These are phyloP conservation scores for Wickerhamiella slavikovae DNA, from an alignment of 805 yeast species.

Conservation along the genomic window DNA sequence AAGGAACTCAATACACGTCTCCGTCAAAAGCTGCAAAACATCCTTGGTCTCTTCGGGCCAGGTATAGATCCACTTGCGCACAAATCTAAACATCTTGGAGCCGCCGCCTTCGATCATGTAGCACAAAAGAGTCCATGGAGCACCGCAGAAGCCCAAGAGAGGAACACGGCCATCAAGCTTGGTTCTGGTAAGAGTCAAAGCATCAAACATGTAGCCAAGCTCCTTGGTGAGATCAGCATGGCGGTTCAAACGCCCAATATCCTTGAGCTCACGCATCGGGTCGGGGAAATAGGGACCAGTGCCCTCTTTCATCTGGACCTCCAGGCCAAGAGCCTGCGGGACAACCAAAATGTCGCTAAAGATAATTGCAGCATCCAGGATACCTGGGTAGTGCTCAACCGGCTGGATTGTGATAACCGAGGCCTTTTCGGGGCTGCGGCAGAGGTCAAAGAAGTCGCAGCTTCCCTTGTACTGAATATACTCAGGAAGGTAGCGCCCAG, in stretches of 20 bases:
- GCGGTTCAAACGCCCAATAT: slow-evolving; percentile 30
- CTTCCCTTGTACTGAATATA: slow-evolving; percentile 75
- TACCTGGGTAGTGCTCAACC: slow-evolving; percentile 67
- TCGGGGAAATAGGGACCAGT: slow-evolving; percentile 85
- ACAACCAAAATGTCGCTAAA: slow-evolving; percentile 89
- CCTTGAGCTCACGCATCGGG: slow-evolving; percentile 61
- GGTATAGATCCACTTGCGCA: slow-evolving; percentile 78
- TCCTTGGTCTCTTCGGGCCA: slow-evolving; percentile 52
- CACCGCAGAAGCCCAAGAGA: slow-evolving; percentile 85
- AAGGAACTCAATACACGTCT: slow-evolving; percentile 76
- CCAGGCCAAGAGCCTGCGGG: slow-evolving; percentile 97
- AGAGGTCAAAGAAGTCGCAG: slow-evolving; percentile 84
- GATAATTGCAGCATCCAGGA: slow-evolving; percentile 90
- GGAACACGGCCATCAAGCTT: slow-evolving; percentile 85
- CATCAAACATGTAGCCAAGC: slow-evolving; percentile 83
- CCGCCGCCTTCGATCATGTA: slow-evolving; percentile 98
- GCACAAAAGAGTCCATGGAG: slow-evolving; percentile 92
- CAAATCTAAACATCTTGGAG: slow-evolving; percentile 72
- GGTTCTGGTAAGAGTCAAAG: slow-evolving; percentile 78
- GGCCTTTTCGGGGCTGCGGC: slow-evolving; percentile 86
- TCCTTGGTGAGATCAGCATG: slow-evolving; percentile 51
- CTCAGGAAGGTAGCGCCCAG: slow-evolving; percentile 34
- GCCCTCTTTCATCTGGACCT: slow-evolving; percentile 81
- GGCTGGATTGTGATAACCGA: slow-evolving; percentile 92
- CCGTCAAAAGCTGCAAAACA: slow-evolving; percentile 59